Conservation (phyloP, 192 early-diverging fungal species). For the Podila verticillata region DNA sequence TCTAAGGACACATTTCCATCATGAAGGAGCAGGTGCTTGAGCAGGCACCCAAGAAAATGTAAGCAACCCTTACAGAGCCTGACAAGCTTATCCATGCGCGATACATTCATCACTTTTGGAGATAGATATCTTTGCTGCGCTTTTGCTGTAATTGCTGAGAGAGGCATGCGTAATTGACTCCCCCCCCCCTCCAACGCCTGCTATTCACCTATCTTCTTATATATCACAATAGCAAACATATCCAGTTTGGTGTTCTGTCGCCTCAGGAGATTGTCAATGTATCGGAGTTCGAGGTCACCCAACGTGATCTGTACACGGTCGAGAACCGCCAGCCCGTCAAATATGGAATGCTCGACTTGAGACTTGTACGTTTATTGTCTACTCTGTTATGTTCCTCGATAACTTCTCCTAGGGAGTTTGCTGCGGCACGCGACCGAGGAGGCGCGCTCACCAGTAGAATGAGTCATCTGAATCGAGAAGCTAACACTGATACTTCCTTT, state of each 20-base stretch:
- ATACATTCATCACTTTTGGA: too few species aligned
- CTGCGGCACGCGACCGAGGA: slow-evolving; percentile 12
- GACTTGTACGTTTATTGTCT: slow-evolving; percentile 68
- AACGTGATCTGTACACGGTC: slow-evolving; percentile 84
- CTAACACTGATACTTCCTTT: neutral
- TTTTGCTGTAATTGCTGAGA: too few species aligned
- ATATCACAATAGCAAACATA: slow-evolving; percentile 74
- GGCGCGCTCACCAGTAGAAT: slow-evolving; percentile 4
- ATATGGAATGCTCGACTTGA: slow-evolving; percentile 90
- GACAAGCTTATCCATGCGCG: too few species aligned
- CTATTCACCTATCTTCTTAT: neutral
- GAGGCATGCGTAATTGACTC: slow-evolving; percentile 47
- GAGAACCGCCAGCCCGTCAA: slow-evolving; percentile 81
- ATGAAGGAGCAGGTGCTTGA: slow-evolving; percentile 86
- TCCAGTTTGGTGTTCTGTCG: slow-evolving; percentile 96
- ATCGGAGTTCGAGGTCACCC: slow-evolving; percentile 89
- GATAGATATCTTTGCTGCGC: too few species aligned
- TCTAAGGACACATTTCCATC: slow-evolving; percentile 6
- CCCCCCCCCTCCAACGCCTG: neutral
- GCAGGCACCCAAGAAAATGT: slow-evolving; percentile 73
- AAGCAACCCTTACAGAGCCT: neutral
- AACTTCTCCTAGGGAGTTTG: neutral
- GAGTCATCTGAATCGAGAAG: slow-evolving; percentile 13
- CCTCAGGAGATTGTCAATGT: slow-evolving; percentile 88
- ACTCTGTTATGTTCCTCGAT: too few species aligned